Evolutionary conservation across 2,329 filamentous ascomycete genomes (phyloP), one percentile per base, ranked within the genome.

Genomic region (Hymenoscyphus fructigenus): DNA sequence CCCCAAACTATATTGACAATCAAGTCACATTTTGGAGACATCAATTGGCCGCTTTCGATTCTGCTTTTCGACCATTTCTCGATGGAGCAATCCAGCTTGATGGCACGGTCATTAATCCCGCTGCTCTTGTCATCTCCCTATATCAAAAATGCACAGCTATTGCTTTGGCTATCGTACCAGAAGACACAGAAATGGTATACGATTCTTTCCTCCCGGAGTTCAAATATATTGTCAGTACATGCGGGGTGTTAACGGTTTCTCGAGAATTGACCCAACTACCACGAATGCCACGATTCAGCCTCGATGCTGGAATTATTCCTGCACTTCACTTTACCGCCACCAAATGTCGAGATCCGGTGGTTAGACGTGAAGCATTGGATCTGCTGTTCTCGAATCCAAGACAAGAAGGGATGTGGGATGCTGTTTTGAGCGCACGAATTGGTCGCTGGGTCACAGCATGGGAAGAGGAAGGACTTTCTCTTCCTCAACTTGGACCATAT

Each of bases 331-430:
- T 89, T 5, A 84, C 87, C n/a, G 87, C 85, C 6, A 88, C 85
- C 6, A 89, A 88, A 72, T 90, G 87, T 71, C 82, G 87, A 12
- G 83, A 89, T 66, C 81, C 83, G 0, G 69, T 77, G 1, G 79
- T 84, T 38, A 83, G 88, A 23, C 80, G 85, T 20, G 83, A 85
- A 67, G 88, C 88, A 7, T 86, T 90, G 53, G 80, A 85, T 68
- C 76, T 91, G 5, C 75, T 91, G 53, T 80, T 81, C 60, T 65
- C 81, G 69, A 87, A 84, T 71, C 83, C 86, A 7, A 81, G 87
- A 23, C 81, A 87, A 59, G 88, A 91, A 75, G 88, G 85, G 26
- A 87, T 90, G 81, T 91, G 88, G 88, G 88, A 91, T 65, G 64
- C 71, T 6, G 63, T 74, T 5, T 38, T 75, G 26, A 68, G 61